A percentile compares a stretch with the other conserved stretches of the same genome.
Conservation (phyloP, 352 stramenopile genomes). For the Phytophthora multivora region DNA sequence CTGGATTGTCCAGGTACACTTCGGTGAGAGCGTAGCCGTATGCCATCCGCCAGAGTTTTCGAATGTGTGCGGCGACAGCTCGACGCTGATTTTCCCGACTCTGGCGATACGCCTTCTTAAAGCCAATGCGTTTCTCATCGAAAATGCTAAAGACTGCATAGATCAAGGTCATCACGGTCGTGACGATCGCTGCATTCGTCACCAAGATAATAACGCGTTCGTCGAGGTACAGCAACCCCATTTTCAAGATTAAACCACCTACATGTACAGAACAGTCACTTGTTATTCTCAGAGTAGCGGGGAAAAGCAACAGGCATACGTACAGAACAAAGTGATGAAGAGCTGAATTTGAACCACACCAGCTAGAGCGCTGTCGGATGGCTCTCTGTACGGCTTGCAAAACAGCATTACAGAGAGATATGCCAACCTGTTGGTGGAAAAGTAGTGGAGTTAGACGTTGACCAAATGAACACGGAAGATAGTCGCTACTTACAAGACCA, state of each 20-base stretch:
- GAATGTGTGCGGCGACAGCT: constrained; percentile 46
- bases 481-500: constrained; percentile 52
- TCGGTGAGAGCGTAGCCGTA: constrained; percentile 63
- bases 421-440: constrained; percentile 46
- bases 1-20: constrained; percentile 52
- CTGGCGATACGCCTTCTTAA: constrained; percentile 42
- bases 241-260: constrained; percentile 75
- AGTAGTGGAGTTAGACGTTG: neutral
- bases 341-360: constrained; percentile 75
- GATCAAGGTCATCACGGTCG: constrained; percentile 55
- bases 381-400: constrained; percentile 67
- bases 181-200: constrained; percentile 54
- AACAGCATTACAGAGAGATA: constrained; percentile 81
- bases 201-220: constrained; percentile 50
- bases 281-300: neutral
- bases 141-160: constrained; percentile 64
- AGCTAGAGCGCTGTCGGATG: constrained; percentile 66
- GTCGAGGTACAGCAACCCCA: constrained; percentile 56
- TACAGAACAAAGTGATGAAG: constrained; percentile 83
- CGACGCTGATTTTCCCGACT: constrained; percentile 52
- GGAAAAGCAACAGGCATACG: constrained; percentile 8
- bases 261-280: neutral
- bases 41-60: constrained; percentile 63
- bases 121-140: constrained; percentile 38
- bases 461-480: neutral